phyloP scores from a whole-genome alignment of 164 flowering plant genomes.

The Nymphaea colorata region DNA sequence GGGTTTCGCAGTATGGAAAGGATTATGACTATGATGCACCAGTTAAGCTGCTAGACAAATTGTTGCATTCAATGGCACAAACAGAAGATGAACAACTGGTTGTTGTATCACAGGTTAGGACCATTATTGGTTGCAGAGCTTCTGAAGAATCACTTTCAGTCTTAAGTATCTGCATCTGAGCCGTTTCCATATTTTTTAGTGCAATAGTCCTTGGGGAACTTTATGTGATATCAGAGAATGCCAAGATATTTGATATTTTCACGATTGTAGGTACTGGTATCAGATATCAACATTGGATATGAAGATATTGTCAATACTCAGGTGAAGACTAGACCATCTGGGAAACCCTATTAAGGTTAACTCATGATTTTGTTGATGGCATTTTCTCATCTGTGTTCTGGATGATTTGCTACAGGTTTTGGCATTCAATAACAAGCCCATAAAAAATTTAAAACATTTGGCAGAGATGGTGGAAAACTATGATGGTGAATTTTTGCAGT shows the following conservation, averaged over 20 bases:
- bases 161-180: constrained; percentile 2
- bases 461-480: constrained; percentile 80
- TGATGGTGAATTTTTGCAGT: constrained; percentile 60
- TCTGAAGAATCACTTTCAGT: not conserved
- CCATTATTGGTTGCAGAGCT: not conserved
- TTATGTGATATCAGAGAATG: not conserved
- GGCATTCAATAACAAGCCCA: constrained; percentile 68
- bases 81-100: constrained; percentile 80
- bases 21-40: constrained; percentile 80
- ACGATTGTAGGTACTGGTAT: constrained; percentile 59
- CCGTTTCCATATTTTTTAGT: not conserved
- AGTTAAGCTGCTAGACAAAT: constrained; percentile 83
- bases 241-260: constrained; percentile 3
- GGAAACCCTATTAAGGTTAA: not conserved
- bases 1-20: constrained; percentile 58
- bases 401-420: constrained; percentile 34
- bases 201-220: not conserved
- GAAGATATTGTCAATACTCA: constrained; percentile 90
- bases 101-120: constrained; percentile 76
- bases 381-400: not conserved
- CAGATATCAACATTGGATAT: constrained; percentile 86
- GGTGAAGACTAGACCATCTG: constrained; percentile 13
- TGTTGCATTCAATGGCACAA: constrained; percentile 62
- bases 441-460: constrained; percentile 71
- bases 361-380: not conserved